phyloP scores from a whole-genome alignment of 192 early-diverging fungal genomes.

The Coemansia sp. region DNA sequence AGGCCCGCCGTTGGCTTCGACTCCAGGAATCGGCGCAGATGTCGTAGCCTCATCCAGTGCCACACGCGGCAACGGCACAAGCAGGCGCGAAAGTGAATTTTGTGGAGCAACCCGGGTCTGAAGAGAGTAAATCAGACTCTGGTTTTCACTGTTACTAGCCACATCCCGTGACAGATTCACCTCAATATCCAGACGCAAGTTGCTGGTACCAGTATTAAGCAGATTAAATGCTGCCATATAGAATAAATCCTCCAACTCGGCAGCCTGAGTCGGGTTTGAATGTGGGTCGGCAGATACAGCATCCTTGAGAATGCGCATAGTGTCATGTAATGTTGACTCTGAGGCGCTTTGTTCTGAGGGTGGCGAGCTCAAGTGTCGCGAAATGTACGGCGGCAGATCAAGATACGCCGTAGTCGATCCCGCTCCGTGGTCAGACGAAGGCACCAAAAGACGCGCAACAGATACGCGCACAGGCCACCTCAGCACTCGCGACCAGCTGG shows the following conservation, averaged over 20 bases:
- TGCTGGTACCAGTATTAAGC: constrained; percentile 20
- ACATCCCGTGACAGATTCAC: constrained; percentile 23
- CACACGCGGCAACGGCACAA: constrained; percentile 33
- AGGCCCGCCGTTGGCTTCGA: constrained; percentile 40
- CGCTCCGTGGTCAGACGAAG: not conserved
- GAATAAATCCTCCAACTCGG: constrained; percentile 17
- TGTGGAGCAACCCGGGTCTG: constrained; percentile 12
- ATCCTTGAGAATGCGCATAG: constrained; percentile 11
- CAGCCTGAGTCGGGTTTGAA: not conserved
- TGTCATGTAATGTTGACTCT: constrained; percentile 1
- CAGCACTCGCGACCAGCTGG: constrained; percentile 35
- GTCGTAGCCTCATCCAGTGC: constrained; percentile 1
- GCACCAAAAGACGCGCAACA: constrained; percentile 24
- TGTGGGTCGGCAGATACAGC: constrained; percentile 1
- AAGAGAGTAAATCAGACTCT: constrained; percentile 4
- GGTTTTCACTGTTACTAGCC: not conserved
- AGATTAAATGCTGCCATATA: constrained; percentile 37
- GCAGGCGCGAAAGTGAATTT: constrained; percentile 18
- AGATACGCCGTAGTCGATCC: constrained; percentile 17
- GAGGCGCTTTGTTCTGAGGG: not conserved
- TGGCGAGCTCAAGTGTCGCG: constrained; percentile 6
- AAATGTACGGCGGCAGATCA: constrained; percentile 36
- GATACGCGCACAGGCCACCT: constrained; percentile 39
- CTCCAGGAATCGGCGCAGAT: constrained; percentile 28
- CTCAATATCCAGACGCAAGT: constrained; percentile 26